Percentiles rank a stretch among this genome's conserved stretches.
Conservation (phyloP, 2,329 filamentous ascomycete genomes). For the Diplodia seriata region DNA sequence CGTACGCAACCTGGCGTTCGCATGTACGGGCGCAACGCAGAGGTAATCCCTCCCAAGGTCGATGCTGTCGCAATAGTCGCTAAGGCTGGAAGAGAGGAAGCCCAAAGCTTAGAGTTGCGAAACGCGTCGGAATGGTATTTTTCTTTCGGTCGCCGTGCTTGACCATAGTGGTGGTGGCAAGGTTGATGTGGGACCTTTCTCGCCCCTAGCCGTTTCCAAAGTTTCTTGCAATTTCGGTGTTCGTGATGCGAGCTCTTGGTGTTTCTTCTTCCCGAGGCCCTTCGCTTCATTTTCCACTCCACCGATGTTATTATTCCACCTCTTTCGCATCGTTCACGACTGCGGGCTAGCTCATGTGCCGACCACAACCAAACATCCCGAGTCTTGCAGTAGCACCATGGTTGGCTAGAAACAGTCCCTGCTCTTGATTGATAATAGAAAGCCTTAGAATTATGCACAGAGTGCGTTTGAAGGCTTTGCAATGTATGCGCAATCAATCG, state of each 20-base stretch:
- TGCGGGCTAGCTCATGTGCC: not conserved
- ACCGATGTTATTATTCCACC: not conserved
- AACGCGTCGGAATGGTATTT: not conserved
- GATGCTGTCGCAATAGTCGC: not conserved
- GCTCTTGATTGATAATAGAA: not conserved
- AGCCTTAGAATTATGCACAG: accelerated
- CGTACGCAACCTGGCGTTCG: slow-evolving; percentile 3
- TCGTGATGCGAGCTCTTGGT: not conserved
- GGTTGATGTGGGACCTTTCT: no score
- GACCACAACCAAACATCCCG: not conserved
- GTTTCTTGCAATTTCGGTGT: not conserved
- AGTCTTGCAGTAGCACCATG: not conserved
- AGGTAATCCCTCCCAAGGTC: not conserved
- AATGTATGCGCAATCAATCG: not conserved
- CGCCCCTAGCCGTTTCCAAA: no score
- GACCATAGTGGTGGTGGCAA: no score
- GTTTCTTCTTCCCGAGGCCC: not conserved
- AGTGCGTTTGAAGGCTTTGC: not conserved
- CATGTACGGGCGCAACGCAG: not conserved
- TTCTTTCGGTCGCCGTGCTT: not conserved
- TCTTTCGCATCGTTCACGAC: not conserved
- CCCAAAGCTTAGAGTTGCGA: not conserved
- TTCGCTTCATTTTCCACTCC: not conserved
- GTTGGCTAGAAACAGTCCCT: not conserved
- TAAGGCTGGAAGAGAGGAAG: not conserved